Base-by-base conservation (phyloP, 148 eudicot genomes). In the Amaranthus palmeri region DNA sequence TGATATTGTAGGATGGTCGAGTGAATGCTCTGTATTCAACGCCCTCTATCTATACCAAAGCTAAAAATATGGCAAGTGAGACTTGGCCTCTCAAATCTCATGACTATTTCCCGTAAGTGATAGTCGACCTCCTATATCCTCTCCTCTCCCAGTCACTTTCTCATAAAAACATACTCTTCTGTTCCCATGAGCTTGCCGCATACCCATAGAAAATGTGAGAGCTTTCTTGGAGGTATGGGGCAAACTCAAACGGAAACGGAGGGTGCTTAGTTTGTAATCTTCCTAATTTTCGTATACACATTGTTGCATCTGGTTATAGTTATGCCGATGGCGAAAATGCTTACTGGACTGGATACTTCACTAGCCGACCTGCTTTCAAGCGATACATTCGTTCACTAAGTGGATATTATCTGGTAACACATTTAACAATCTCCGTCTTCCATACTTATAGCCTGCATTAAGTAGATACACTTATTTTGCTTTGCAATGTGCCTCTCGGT, bases 291-390 rank as follows among this genome's bases (percentile, higher is more conserved):
- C 36, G 36, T 25, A 25, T 25, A 25, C 36, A 1, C 40, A 64
- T 8, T 7, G 45, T 64, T 3, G 15, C 14, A 55, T 47, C 12
- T 70, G 55, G 42, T 63, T 65, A 71, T 82, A 92, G 97, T 79
- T 92, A 92, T 80, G 98, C 98, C 9, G 92, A 88, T 47, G 25
- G 69, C 62, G 72, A 67, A 68, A 73, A 86, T 83, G 84, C 90
- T 74, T 92, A 90, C 72, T 92, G 96, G 96, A 90, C 96, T 45
- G 98, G 97, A 60, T 92, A n/a, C 75, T 92, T 77, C 80, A 83
- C 92, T 59, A 92, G 98, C 72, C 98, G 98, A 18, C 98, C 98
- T 56, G 90, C 88, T 56, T 87, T 90, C 17, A 92, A 92, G 79
- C 66, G 87, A 82, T 92, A 90, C 70, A 75, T 90, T 66, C 88